Base-by-base conservation (phyloP, 331 rosid genomes). In the Malus hybrid region DNA sequence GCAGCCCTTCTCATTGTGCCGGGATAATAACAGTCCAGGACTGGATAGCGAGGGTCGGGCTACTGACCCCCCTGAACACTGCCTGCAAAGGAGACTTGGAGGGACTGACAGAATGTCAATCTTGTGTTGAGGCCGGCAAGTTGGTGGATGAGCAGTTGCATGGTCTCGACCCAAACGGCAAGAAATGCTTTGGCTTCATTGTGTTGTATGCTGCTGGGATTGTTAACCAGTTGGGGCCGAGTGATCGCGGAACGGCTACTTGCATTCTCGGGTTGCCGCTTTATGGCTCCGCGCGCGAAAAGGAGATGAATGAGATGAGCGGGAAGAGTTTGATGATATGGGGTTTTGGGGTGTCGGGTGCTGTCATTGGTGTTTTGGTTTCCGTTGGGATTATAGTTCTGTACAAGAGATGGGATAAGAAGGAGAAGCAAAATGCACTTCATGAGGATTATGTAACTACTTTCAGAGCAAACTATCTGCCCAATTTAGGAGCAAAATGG, bases 401-500 rank as follows among this genome's bases (percentile, higher is more conserved):
- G 77, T 86, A 81, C 12, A 82, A 86, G 55, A 90, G 70, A 76
- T 72, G 89, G 83, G 76, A 78, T 55, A 82, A 14, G 81, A 88
- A 68, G 24, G 72, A 82, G 42, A 85, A 64, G 77, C 83, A 84
- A 7, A 56, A 69, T 50, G 68, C 69, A 77, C 52, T 39, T 65
- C 96, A 92, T 29, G 86, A 83, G 57, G 79, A 76, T 24, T 65
- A 82, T 65, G 92, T 85, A 24, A 87, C 81, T 64, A 79, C 86
- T 67, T 80, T 90, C n/a, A 84, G 85, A 78, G 70, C 81, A 4
- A 81, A 81, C 33, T 88, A 84, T 72, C 74, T 87, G 77, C 90
- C 90, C 44, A 84, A 85, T 67, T 64, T 88, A 1, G 92, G 97
- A 14, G 84, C 90, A 0, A 91, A 87, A 64, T 91, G 96, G 98